phyloP scores from a whole-genome alignment of 2,329 filamentous ascomycete genomes.

The Alternaria longipes region DNA sequence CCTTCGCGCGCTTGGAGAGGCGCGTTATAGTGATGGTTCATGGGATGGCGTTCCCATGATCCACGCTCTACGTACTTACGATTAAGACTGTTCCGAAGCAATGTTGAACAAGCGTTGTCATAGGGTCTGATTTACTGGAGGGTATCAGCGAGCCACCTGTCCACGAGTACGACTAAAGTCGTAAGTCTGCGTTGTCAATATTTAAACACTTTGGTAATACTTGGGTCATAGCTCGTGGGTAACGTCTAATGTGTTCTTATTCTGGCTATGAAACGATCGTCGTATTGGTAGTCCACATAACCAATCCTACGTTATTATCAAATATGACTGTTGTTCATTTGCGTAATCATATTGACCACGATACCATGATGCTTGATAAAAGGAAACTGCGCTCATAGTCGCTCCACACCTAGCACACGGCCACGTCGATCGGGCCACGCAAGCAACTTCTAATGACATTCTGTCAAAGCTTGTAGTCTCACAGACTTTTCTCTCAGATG shows the following conservation, averaged over 20 bases:
- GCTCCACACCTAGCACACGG: not conserved
- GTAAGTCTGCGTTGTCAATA: not conserved
- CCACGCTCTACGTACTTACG: not conserved
- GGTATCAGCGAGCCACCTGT: not conserved
- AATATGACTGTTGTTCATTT: not conserved
- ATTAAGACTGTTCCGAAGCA: not conserved
- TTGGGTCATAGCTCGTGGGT: not conserved
- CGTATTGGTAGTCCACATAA: not conserved
- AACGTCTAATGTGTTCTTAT: not conserved
- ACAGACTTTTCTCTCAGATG: constrained; percentile 1
- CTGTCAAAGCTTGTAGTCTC: not conserved
- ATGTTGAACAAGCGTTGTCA: not conserved
- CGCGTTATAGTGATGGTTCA: not conserved
- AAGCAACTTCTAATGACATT: not conserved
- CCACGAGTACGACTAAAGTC: not conserved
- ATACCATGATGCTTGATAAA: not conserved
- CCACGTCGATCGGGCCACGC: not conserved
- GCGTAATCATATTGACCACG: not conserved
- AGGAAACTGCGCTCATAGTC: not conserved
- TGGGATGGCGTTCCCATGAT: not conserved
- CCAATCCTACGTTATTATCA: not conserved
- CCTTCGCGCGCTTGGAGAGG: not conserved
- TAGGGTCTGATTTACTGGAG: not conserved
- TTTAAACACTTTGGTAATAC: not conserved
- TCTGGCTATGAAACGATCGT: not conserved